Evolutionary conservation across 352 stramenopile species (phyloP).

Genomic region (Globisporangium cystogenes): DNA sequence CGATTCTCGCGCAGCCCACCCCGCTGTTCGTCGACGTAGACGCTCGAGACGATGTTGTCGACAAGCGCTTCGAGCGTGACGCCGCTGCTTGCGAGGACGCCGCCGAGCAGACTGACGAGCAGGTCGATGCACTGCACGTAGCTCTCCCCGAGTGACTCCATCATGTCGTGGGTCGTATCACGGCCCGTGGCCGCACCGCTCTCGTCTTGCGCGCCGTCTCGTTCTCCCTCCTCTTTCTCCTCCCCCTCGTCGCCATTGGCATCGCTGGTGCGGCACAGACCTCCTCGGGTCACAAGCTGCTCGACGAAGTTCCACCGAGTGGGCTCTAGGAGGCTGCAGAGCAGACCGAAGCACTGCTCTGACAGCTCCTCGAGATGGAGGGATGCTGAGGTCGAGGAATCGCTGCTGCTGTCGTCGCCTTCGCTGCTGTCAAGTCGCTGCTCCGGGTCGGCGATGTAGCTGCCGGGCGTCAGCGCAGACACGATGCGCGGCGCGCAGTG

Average conservation of each 20-base stretch:
- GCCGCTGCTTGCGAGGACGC: background rate
- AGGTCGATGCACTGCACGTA: slow-evolving; percentile 2
- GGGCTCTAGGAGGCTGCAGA: background rate
- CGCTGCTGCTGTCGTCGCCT: background rate
- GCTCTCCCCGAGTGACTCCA: background rate
- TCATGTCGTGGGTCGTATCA: background rate
- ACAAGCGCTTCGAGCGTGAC: slow-evolving; percentile 3
- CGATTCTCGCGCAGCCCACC: background rate
- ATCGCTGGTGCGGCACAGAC: no score
- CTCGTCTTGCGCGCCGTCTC: no score
- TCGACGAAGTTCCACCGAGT: background rate
- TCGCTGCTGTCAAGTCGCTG: no score
- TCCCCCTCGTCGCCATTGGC: no score
- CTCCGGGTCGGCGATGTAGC: no score
- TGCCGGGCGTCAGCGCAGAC: background rate
- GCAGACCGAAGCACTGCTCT: background rate
- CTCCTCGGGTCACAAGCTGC: background rate
- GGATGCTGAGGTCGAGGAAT: background rate
- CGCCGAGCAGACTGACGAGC: slow-evolving; percentile 4
- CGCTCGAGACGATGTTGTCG: slow-evolving; percentile 10
- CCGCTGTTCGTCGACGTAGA: slow-evolving; percentile 6
- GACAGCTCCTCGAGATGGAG: background rate
- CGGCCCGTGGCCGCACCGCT: no score
- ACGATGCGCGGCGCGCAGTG: slow-evolving; percentile 2
- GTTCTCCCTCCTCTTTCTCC: no score